Evolutionary conservation across 1,139 yeast species (phyloP).

Genomic region (Zygosaccharomyces pseudobailii): DNA sequence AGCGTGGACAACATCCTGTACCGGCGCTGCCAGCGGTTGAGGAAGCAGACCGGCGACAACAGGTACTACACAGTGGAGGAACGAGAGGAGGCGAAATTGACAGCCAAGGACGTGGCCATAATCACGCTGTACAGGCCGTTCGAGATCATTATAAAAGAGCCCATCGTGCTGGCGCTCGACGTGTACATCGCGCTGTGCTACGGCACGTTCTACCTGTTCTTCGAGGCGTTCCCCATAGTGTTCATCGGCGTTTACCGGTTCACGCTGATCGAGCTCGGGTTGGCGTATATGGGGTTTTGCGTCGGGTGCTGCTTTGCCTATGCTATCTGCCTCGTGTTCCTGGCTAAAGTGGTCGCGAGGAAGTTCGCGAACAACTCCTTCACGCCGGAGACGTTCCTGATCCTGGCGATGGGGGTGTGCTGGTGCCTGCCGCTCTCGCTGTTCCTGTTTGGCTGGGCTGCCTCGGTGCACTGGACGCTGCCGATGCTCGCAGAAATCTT

Average conservation of each 20-base stretch:
- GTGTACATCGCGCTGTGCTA: slow-evolving; percentile 49
- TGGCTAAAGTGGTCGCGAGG: slow-evolving; percentile 12
- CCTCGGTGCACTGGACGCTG: slow-evolving; percentile 43
- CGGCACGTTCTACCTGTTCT: slow-evolving; percentile 51
- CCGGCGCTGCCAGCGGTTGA: slow-evolving; percentile 44
- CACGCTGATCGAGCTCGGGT: slow-evolving; percentile 31
- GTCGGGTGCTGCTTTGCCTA: slow-evolving; percentile 23
- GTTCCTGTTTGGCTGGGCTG: slow-evolving; percentile 42
- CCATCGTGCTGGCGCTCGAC: slow-evolving; percentile 20
- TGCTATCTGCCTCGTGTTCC: slow-evolving; percentile 13
- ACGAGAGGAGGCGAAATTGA: slow-evolving; percentile 32
- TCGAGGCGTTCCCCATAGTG: slow-evolving; percentile 59
- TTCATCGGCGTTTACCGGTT: slow-evolving; percentile 44
- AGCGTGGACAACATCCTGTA: slow-evolving; percentile 42
- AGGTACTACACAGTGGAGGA: slow-evolving; percentile 37
- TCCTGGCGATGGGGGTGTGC: slow-evolving; percentile 16
- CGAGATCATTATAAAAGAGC: slow-evolving; percentile 36
- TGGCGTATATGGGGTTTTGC: slow-evolving; percentile 23
- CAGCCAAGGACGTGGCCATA: slow-evolving; percentile 31
- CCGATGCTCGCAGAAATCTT: slow-evolving; percentile 42
- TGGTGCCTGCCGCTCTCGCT: slow-evolving; percentile 19
- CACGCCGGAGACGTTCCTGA: slow-evolving; percentile 18
- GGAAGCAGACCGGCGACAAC: slow-evolving; percentile 44
- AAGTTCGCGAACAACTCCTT: slow-evolving; percentile 13
- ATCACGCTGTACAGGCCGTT: slow-evolving; percentile 50